Percentiles rank a stretch among this genome's conserved stretches.
Conservation (phyloP, 108 stramenopile species). For the Skeletonema menzelii region DNA sequence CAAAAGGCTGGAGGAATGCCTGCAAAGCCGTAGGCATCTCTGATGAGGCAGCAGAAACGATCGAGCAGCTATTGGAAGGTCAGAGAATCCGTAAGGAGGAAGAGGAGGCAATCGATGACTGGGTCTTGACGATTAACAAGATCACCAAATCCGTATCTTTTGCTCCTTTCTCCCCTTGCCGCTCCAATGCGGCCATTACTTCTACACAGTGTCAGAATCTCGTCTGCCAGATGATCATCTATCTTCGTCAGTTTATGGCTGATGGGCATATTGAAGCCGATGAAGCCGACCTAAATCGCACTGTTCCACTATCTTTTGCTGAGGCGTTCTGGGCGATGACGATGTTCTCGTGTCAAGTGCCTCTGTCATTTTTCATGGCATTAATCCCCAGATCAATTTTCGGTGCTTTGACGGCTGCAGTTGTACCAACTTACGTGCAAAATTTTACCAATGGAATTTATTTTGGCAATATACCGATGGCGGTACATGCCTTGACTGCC, state of each 20-base stretch:
- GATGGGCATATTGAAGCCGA: no score
- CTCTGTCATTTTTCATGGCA: not conserved
- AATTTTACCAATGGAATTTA: no score
- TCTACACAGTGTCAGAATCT: not conserved
- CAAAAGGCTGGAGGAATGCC: not conserved
- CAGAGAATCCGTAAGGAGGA: not conserved
- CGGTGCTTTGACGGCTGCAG: no score
- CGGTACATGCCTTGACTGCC: no score
- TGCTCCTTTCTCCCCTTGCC: not conserved
- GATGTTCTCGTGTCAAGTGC: not conserved
- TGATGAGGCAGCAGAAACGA: not conserved
- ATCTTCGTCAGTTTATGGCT: not conserved
- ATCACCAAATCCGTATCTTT: not conserved
- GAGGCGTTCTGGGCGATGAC: not conserved
- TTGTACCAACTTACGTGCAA: no score
- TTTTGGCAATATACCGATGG: no score
- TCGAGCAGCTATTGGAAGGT: not conserved
- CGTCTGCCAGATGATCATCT: not conserved
- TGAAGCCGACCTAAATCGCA: not conserved
- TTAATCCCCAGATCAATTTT: no score
- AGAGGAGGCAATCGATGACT: not conserved
- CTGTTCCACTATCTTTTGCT: not conserved
- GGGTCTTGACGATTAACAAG: not conserved
- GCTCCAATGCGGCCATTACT: not conserved
- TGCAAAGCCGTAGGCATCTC: not conserved